Evolutionary conservation across 1,284 basidiomycete species (phyloP).

Genomic region (Rhizoctonia solani): DNA sequence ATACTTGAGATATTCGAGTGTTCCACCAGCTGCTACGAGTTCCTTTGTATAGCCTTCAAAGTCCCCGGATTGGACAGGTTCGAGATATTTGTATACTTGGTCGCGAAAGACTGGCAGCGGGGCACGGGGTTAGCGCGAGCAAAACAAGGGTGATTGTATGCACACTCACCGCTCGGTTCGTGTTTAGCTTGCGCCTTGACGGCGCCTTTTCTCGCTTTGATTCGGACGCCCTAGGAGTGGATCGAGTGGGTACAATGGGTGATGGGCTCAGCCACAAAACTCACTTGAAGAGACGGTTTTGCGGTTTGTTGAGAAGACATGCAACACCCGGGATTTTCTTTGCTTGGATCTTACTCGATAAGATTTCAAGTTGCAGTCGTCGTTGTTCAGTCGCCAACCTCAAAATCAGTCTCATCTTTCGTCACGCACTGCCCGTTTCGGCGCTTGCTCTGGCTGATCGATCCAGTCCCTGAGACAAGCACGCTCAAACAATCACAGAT

Average conservation of each 20-base stretch:
- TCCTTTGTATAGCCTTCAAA: constrained; percentile 84
- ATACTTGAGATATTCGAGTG: constrained; percentile 95
- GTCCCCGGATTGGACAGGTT: constrained; percentile 79
- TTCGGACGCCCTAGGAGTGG: constrained; percentile 64
- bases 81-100: constrained; percentile 91
- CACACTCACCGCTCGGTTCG: constrained; percentile 69
- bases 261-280: not conserved
- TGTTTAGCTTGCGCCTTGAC: constrained; percentile 87
- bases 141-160: not conserved
- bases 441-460: constrained; percentile 18
- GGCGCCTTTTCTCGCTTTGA: constrained; percentile 84
- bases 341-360: constrained; percentile 13
- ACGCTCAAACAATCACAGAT: not conserved
- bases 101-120: constrained; percentile 81
- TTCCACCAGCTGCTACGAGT: constrained; percentile 87
- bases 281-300: constrained; percentile 36
- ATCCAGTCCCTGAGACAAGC: not conserved
- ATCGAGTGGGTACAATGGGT: not conserved
- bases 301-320: constrained; percentile 35
- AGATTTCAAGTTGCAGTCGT: constrained; percentile 11
- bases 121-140: constrained; percentile 20
- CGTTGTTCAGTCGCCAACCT: constrained; percentile 15
- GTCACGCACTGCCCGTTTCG: constrained; percentile 4
- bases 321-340: constrained; percentile 27
- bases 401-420: constrained; percentile 8